phyloP scores from a whole-genome alignment of 495 filamentous ascomycete species.

The Aspergillus coremiiformis region DNA sequence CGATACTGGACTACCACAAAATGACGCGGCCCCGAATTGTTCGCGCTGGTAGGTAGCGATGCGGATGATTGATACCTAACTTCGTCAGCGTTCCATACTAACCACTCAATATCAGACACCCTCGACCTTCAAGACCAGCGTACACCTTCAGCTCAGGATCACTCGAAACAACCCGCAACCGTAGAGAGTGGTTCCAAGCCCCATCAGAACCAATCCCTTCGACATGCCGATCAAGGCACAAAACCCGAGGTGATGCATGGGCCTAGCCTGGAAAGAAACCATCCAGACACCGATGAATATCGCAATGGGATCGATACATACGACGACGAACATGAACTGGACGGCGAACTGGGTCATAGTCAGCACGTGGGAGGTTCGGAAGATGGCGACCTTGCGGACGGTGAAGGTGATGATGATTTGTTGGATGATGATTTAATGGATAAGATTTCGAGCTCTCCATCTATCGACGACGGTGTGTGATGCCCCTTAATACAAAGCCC shows the following conservation, averaged over 20 bases:
- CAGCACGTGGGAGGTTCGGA: constrained; percentile 27
- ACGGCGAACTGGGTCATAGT: constrained; percentile 37
- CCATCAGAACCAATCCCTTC: constrained; percentile 77
- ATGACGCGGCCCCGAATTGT: constrained; percentile 76
- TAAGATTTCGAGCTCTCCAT: constrained; percentile 95
- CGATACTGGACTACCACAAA: neutral
- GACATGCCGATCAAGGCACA: constrained; percentile 67
- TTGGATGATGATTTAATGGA: constrained; percentile 91
- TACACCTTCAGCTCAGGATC: constrained; percentile 75
- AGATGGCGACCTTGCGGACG: constrained; percentile 62
- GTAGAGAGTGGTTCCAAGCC: constrained; percentile 59
- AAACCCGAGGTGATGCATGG: constrained; percentile 55
- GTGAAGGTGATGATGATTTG: constrained; percentile 69
- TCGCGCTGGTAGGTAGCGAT: constrained; percentile 58
- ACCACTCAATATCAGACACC: constrained; percentile 55
- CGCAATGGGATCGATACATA: constrained; percentile 41
- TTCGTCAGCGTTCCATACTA: neutral
- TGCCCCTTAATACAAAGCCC: neutral
- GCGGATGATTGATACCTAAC: constrained; percentile 12
- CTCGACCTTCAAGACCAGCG: constrained; percentile 86
- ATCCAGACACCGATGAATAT: constrained; percentile 39
- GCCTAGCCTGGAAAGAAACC: constrained; percentile 38
- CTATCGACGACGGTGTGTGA: constrained; percentile 95
- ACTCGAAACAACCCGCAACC: constrained; percentile 48
- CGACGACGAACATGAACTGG: constrained; percentile 32